These are phyloP conservation scores for Coemansia nantahalensis DNA, from an alignment of 192 early-diverging fungal genomes.

Conservation along the genomic window DNA sequence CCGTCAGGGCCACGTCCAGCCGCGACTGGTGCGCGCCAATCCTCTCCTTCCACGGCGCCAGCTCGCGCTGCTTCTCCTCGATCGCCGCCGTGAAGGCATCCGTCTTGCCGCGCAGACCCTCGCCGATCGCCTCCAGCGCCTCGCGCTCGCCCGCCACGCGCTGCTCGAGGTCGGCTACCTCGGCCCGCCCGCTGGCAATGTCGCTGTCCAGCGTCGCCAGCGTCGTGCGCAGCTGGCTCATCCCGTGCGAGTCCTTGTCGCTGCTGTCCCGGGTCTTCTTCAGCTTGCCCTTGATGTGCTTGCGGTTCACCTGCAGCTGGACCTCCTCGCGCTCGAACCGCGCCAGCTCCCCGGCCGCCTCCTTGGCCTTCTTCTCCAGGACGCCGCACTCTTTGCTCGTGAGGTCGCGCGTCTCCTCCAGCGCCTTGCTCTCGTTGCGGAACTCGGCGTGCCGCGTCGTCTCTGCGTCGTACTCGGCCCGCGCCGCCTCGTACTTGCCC, in stretches of 20 bases:
- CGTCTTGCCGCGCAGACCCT: conserved; percentile 85
- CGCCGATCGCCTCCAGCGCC: conserved; percentile 72
- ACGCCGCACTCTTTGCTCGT: conserved; percentile 62
- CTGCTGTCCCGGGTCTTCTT: conserved; percentile 73
- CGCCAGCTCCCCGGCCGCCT: conserved; percentile 58
- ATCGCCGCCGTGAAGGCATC: conserved; percentile 76
- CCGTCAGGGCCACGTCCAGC: conserved; percentile 79
- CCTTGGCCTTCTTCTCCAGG: conserved; percentile 58
- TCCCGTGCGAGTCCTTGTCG: conserved; percentile 61
- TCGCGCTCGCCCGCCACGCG: conserved; percentile 65
- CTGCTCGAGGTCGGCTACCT: conserved; percentile 62
- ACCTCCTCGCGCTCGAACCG: conserved; percentile 78
- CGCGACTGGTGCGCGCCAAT: conserved; percentile 69
- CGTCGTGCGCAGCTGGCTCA: conserved; percentile 62
- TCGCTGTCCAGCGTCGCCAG: conserved; percentile 70
- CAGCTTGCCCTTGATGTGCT: conserved; percentile 72
- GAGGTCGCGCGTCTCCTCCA: conserved; percentile 61
- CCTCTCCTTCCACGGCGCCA: conserved; percentile 86
- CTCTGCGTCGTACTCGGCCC: conserved; percentile 60
- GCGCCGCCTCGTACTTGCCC: conserved; percentile 55
- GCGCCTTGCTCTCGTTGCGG: conserved; percentile 59
- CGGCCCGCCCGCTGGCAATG: conserved; percentile 54
- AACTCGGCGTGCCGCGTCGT: conserved; percentile 58
- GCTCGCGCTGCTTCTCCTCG: conserved; percentile 77
- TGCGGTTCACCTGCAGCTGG: conserved; percentile 81